Conservation (phyloP, 208 protist species). For the Trichomonas vaginalis region DNA sequence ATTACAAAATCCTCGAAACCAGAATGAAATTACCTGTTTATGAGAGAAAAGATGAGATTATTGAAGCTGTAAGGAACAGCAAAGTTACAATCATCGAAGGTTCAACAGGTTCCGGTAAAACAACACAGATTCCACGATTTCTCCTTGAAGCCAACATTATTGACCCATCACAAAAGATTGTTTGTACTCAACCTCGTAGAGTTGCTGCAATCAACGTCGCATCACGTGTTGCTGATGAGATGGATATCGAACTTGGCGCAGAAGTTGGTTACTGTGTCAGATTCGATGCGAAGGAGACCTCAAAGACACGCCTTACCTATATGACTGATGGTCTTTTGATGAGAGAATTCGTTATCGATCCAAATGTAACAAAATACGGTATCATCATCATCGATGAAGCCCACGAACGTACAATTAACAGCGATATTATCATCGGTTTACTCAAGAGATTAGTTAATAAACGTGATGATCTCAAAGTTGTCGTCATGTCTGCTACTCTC, state of each 20-base stretch:
- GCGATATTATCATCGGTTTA: constrained; percentile 39
- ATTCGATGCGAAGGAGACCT: constrained; percentile 47
- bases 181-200: constrained; percentile 53
- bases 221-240: constrained; percentile 46
- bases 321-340: constrained; percentile 68
- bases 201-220: constrained; percentile 52
- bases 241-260: constrained; percentile 37
- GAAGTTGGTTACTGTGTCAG: constrained; percentile 51
- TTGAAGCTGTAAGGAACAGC: constrained; percentile 43
- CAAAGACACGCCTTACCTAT: constrained; percentile 51
- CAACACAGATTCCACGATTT: constrained; percentile 53
- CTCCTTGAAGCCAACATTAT: constrained; percentile 26
- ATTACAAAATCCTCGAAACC: background rate
- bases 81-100: constrained; percentile 48
- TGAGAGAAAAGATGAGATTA: constrained; percentile 51
- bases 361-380: constrained; percentile 56
- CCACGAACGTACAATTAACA: constrained; percentile 82
- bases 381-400: constrained; percentile 69
- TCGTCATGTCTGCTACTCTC: constrained; percentile 11
- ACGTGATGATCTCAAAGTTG: background rate
- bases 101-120: constrained; percentile 54
- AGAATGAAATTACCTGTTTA: constrained; percentile 37
- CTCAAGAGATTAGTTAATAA: background rate
- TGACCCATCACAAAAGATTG: background rate
- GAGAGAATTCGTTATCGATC: constrained; percentile 54